These are phyloP conservation scores for Steccherinum ochraceum DNA, from an alignment of 768 basidiomycete species.

Conservation along the genomic window DNA sequence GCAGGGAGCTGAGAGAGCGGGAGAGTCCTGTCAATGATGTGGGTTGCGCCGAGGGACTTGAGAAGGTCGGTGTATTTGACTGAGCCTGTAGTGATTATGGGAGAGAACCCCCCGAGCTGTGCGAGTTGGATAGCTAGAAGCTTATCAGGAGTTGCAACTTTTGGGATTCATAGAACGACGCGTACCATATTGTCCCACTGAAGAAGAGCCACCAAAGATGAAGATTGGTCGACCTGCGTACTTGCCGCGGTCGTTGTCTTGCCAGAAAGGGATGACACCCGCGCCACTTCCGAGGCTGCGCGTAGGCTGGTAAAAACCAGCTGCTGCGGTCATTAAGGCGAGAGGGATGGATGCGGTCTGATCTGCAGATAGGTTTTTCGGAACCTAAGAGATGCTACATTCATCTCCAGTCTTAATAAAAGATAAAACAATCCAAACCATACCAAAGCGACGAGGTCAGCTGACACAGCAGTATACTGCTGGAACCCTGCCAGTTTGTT, in stretches of 20 bases:
- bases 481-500: constrained; percentile 4
- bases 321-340: constrained; percentile 24
- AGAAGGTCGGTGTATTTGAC: constrained; percentile 10
- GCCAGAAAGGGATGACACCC: constrained; percentile 21
- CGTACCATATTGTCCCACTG: constrained; percentile 26
- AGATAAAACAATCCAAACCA: no score
- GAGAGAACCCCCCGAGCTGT: constrained; percentile 15
- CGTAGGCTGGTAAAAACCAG: constrained; percentile 5
- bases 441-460: constrained; percentile 7
- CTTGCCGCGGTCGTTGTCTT: constrained; percentile 19
- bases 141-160: neutral
- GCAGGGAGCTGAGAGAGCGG: constrained; percentile 3
- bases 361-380: constrained; percentile 30
- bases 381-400: no score
- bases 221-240: constrained; percentile 26
- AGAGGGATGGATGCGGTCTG: constrained; percentile 37
- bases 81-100: constrained; percentile 9
- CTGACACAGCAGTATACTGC: constrained; percentile 4
- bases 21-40: constrained; percentile 13
- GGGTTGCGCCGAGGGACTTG: constrained; percentile 19
- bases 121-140: constrained; percentile 16
- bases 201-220: constrained; percentile 22
- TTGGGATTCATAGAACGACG: neutral
- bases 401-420: no score
- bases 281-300: constrained; percentile 14